Evolutionary conservation across 331 rosid species (phyloP), one percentile per base, ranked within the genome.

Genomic region (Erythrophleum ivorense): DNA sequence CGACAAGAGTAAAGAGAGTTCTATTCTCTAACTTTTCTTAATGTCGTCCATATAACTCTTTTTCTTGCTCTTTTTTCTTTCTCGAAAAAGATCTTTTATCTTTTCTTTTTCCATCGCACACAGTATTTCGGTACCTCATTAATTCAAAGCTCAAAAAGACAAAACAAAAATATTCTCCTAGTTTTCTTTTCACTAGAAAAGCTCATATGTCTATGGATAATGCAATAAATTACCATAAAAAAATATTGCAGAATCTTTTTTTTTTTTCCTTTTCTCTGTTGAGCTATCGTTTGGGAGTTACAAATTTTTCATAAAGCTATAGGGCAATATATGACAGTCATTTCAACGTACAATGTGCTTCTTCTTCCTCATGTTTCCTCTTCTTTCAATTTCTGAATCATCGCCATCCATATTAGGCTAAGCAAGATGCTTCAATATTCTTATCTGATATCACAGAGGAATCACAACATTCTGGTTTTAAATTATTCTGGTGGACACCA

Each of bases 131-230:
- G 78, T 83, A 80, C 48, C 85, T 24, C 29, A 24, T 24, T 50
- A 77, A 80, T 83, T 77, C 68, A 24, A 77, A 78, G 79, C 55
- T 77, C 43, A 67, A 48, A 40, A 46, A 49, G 59, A 58, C 58
- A 48, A 76, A 83, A 46, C 31, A 24, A 71, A 76, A 64, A 55
- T 83, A 80, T 86, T 83, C 85, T 75, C 58, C 64, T 31, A 38
- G 31, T 66, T 52, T 49, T 78, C 7, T 52, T 79, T 79, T 57
- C 71, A 14, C 21, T 5, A 57, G 65, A 60, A 41, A 68, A 41
- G 73, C n/a, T 9, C 82, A 64, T 38, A 74, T 57, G 40, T 40
- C 8, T 9, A 49, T 33, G 49, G 3, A 71, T 11, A 75, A 71
- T 6, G 41, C 41, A 71, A 48, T 71, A 24, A 46, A 24, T 71